Evolutionary conservation across 2,329 filamentous ascomycete genomes (phyloP), one percentile per base, ranked within the genome.

Genomic region (Colletotrichum noveboracense): DNA sequence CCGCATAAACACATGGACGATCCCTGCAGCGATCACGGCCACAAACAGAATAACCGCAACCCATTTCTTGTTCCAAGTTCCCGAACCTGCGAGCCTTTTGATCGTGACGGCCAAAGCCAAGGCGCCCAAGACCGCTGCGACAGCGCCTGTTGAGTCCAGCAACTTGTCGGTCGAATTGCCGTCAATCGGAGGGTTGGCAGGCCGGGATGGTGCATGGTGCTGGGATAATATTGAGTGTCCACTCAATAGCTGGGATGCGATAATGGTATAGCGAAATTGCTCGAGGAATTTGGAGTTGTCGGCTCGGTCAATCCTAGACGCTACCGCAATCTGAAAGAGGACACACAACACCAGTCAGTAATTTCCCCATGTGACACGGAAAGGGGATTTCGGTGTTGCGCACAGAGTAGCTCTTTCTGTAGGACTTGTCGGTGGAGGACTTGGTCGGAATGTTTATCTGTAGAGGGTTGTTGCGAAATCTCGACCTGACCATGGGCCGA

Each of bases 201-300:
- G 65, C 62, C 75, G 71, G 68, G 73, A 76, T 68, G 70, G 28
- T 64, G 74, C 74, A 65, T 82, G 81, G 62, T 84, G 84, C 61
- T 87, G 86, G 21, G 85, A 87, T 65, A 87, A 79, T 71, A 90
- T 91, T 6, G 91, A 89, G 78, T 94, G 91, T 55, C 94, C 94
- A 80, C 92, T 95, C 55, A 98, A 88, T 16, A 98, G 90, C 83
- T 98, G 96, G 26, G 96, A 98, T 66, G 96, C 96, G 81, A 98
- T 94, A 78, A 98, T 95, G 26, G 95, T 94, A 85, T 98, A 98
- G 78, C 96, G 94, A 81, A 98, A 98, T 82, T 96, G 94, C 85
- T 98, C 96, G 75, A 98, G 89, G 81, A 98, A 98, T 78, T 93
- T 93, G 79, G 93, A 90, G 82, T 96, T 97, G 80, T 98, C 96